These are phyloP conservation scores for Microbotryum saponariae DNA, from an alignment of 1,284 basidiomycete genomes.

Conservation along the genomic window DNA sequence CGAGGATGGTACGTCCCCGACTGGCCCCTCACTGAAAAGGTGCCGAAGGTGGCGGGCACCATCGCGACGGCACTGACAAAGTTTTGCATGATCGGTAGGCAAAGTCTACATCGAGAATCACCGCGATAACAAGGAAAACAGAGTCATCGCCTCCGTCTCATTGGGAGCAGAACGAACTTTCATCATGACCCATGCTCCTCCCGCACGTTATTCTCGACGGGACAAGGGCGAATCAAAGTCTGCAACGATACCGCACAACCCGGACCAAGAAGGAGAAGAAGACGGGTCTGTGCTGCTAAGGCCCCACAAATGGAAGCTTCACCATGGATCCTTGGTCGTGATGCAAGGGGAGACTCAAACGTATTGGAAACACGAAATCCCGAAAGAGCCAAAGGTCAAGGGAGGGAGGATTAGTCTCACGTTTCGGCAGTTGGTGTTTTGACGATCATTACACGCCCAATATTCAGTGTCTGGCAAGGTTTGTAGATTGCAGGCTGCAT, in stretches of 20 bases:
- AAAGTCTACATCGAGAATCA: conserved; percentile 39
- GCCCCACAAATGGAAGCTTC: conserved; percentile 41
- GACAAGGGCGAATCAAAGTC: neutral
- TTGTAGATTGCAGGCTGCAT: too few relatives aligned
- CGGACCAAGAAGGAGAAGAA: conserved; percentile 2
- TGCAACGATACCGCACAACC: neutral
- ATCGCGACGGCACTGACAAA: neutral
- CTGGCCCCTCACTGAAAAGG: too few relatives aligned
- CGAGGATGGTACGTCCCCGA: conserved; percentile 41
- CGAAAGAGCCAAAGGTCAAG: conserved; percentile 43
- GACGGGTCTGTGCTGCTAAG: neutral
- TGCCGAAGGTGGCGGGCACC: too few relatives aligned
- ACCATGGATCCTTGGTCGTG: conserved; percentile 48
- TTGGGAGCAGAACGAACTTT: conserved; percentile 49
- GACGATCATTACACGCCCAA: neutral
- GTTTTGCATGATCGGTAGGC: neutral
- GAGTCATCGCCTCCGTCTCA: conserved; percentile 48
- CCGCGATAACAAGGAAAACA: conserved; percentile 42
- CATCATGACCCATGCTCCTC: conserved; percentile 45
- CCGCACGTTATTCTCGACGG: conserved; percentile 9
- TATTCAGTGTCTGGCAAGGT: too few relatives aligned
- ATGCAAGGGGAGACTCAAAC: conserved; percentile 51
- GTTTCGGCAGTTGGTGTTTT: conserved; percentile 43
- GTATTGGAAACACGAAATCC: conserved; percentile 51
- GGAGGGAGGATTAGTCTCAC: conserved; percentile 46